Conservation (phyloP, 345 rosid species). For the Pugionium dolabratum region DNA sequence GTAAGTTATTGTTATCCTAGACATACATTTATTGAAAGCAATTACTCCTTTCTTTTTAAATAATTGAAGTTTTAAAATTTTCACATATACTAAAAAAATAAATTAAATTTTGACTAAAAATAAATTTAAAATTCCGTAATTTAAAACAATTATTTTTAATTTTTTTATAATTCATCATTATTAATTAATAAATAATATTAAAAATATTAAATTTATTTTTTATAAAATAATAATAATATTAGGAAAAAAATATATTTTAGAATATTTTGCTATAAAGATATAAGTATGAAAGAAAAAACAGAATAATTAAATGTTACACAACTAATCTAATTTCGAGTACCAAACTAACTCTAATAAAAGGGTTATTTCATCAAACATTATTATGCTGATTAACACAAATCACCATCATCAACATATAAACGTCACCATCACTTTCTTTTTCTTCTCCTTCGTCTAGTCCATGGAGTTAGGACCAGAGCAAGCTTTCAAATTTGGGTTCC, state of each 20-base stretch:
- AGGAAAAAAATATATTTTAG: too few relatives aligned
- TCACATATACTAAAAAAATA: too few relatives aligned
- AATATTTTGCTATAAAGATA: neutral
- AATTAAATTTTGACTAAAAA: too few relatives aligned
- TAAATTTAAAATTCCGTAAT: too few relatives aligned
- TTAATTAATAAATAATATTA: too few relatives aligned
- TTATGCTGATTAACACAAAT: constrained; percentile 19
- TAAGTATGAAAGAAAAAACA: neutral
- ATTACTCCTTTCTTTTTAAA: neutral
- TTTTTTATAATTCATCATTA: too few relatives aligned
- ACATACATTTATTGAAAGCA: constrained; percentile 26
- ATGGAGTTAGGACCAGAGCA: constrained; percentile 81
- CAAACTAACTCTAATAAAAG: constrained; percentile 1
- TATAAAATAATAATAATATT: too few relatives aligned
- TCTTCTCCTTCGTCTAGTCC: constrained; percentile 43
- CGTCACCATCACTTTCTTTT: neutral
- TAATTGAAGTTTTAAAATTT: neutral
- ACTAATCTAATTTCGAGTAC: constrained; percentile 20
- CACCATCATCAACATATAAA: constrained; percentile 19
- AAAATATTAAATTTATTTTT: too few relatives aligned
- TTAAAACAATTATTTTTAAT: too few relatives aligned
- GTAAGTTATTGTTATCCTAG: constrained; percentile 24
- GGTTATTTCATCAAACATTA: constrained; percentile 18
- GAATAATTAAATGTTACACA: constrained; percentile 21
- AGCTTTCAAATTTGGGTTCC: constrained; percentile 79